Evolutionary conservation across 1,284 basidiomycete species (phyloP), one percentile per base, ranked within the genome.

Genomic region (Melanopsichium pennsylvanicum): DNA sequence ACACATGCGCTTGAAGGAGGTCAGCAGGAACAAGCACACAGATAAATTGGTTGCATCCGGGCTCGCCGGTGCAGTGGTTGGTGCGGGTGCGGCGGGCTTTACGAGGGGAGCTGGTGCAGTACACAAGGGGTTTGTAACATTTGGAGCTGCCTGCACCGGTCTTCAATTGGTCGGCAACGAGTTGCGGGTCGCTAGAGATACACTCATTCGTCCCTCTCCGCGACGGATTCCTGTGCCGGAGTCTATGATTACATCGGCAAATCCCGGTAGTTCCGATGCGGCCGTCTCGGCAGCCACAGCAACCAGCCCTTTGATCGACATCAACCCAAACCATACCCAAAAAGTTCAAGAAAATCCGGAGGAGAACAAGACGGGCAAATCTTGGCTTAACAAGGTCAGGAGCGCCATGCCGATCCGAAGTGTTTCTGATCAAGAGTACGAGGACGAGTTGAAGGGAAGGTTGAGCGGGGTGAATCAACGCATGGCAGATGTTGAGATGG

Each of bases 401-500:
- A 38, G 25, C 2, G 38, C 36, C 5, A 54, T 70, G 50, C 70
- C 70, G 33, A 59, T 72, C 31, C 21, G 55, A n/a, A 61, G 56
- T 37, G 46, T 72, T 18, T 59, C 67, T 31, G 68, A 72, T 36
- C 57, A 72, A 33, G 67, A 72, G 58, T 72, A 72, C 34, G 66
- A 70, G 54, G 18, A 21, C 8, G 70, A 64, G 39, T 34, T 72
- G 16, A 47, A 58, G 32, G 49, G 49, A 19, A 41, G 60, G 31
- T 35, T 72, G 31, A 38, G 21, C 21, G 34, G 37, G 18, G 55
- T 72, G 10, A 59, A 70, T 25, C 61, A 62, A 29, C 40, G 66
- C 15, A 50, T 70, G 40, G 58, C 57, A 7, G 60, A 57, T 35
- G 50, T 67, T 5, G 51, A 70, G 40, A 16, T 23, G 12, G 66